Conservation (phyloP, 371 early-diverging fungal genomes). For the Syncephalastrum sp. region DNA sequence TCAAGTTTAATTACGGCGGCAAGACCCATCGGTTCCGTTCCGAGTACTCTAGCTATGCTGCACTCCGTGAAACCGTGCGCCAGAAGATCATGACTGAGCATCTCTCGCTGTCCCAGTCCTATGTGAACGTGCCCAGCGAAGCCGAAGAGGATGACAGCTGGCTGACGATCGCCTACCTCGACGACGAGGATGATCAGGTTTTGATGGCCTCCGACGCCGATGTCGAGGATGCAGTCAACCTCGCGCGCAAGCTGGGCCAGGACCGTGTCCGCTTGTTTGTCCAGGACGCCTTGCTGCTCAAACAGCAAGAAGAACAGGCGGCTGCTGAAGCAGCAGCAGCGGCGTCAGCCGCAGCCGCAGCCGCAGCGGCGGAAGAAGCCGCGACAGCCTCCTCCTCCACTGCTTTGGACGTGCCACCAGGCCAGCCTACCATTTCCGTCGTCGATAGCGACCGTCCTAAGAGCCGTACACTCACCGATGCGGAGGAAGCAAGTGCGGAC, state of each 20-base stretch:
- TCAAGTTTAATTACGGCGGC: constrained; percentile 37
- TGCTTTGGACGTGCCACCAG: constrained; percentile 4
- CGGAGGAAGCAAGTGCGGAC: constrained; percentile 6
- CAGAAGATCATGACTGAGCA: constrained; percentile 44
- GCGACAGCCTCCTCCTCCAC: neutral
- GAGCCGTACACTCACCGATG: constrained; percentile 5
- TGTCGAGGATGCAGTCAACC: constrained; percentile 76
- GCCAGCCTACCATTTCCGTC: constrained; percentile 11
- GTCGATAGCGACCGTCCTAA: neutral
- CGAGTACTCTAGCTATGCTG: constrained; percentile 18
- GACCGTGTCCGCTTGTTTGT: constrained; percentile 77
- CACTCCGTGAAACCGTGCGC: constrained; percentile 28
- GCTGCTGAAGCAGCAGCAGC: constrained; percentile 1
- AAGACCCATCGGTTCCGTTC: constrained; percentile 41
- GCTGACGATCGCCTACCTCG: constrained; percentile 77
- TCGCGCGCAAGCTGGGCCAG: constrained; percentile 75
- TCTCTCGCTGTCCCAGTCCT: constrained; percentile 23
- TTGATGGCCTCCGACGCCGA: constrained; percentile 77
- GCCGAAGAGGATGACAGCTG: constrained; percentile 24
- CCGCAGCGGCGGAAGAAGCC: constrained; percentile 7
- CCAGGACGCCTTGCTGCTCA: constrained; percentile 35
- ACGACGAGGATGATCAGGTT: constrained; percentile 91
- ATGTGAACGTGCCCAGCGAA: constrained; percentile 17
- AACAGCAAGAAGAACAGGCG: constrained; percentile 6
- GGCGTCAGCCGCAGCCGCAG: neutral